These are phyloP conservation scores for Pseudohalonectria lignicola DNA, from an alignment of 2,329 filamentous ascomycete genomes.

Conservation along the genomic window DNA sequence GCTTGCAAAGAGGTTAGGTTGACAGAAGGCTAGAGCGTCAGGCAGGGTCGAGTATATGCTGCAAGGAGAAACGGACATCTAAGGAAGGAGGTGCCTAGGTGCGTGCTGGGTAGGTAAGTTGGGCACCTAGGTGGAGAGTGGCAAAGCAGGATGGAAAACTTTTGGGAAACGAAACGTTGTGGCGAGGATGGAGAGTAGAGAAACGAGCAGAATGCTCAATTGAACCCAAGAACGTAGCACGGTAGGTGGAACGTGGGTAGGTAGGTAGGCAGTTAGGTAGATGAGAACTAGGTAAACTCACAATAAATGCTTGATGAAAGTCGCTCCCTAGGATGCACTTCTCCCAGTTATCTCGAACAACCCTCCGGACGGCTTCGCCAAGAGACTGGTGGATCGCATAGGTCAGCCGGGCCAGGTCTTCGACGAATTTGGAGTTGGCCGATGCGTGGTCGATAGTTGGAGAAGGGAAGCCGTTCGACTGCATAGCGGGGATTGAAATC, in stretches of 20 bases:
- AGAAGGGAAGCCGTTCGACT: constrained; percentile 19
- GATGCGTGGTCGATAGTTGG: constrained; percentile 17
- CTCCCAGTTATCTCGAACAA: constrained; percentile 38
- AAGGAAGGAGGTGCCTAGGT: neutral
- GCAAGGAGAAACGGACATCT: too few relatives aligned
- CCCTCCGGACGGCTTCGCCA: constrained; percentile 33
- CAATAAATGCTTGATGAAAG: constrained; percentile 40
- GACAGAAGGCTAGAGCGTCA: too few relatives aligned
- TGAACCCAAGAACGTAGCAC: too few relatives aligned
- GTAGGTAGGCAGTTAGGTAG: too few relatives aligned
- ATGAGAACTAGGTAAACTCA: too few relatives aligned
- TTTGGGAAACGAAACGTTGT: too few relatives aligned
- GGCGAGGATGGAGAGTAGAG: too few relatives aligned
- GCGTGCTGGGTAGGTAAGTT: neutral
- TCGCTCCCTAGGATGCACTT: constrained; percentile 37
- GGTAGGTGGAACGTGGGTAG: too few relatives aligned
- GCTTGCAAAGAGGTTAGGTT: constrained; percentile 19
- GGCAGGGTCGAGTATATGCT: too few relatives aligned
- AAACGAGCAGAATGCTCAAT: too few relatives aligned
- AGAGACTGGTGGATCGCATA: constrained; percentile 27
- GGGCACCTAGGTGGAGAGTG: too few relatives aligned
- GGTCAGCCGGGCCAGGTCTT: constrained; percentile 26
- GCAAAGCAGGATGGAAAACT: too few relatives aligned
- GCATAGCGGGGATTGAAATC: constrained; percentile 4
- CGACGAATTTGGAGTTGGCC: constrained; percentile 21